Conservation (phyloP, 164 flowering plant species). For the Stephania japonica region DNA sequence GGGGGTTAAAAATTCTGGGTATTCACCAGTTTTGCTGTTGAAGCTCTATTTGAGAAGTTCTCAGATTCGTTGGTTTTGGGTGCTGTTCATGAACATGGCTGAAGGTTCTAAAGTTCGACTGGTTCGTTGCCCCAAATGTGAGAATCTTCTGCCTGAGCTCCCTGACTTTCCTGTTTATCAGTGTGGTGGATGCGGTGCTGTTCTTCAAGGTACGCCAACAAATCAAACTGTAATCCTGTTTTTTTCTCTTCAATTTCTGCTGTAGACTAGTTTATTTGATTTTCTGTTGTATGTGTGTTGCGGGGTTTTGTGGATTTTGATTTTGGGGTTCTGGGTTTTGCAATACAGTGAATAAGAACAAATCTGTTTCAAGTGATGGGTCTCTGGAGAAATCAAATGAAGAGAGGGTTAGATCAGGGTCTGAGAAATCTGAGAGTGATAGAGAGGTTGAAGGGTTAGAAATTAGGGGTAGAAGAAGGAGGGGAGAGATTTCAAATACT, state of each 20-base stretch:
- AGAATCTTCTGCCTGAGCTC: constrained; percentile 46
- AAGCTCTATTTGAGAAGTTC: neutral
- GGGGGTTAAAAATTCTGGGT: neutral
- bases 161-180: constrained; percentile 39
- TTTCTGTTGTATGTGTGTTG: constrained; percentile 1
- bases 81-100: no score
- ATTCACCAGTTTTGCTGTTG: neutral
- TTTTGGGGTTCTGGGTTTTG: constrained; percentile 15
- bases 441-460: constrained; percentile 21
- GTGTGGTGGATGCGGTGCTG: constrained; percentile 60
- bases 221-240: neutral
- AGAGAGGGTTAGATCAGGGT: constrained; percentile 17
- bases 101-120: constrained; percentile 40
- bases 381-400: constrained; percentile 28
- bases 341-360: constrained; percentile 36
- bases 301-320: neutral
- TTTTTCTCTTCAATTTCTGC: neutral
- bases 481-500: constrained; percentile 9
- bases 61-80: neutral
- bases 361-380: constrained; percentile 18
- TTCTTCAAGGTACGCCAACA: constrained; percentile 40
- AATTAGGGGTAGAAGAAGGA: neutral
- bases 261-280: neutral
- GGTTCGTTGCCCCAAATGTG: constrained; percentile 64
- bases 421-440: constrained; percentile 24